These are phyloP conservation scores for Pichia membranifaciens DNA, from an alignment of 805 yeast species.

Conservation along the genomic window DNA sequence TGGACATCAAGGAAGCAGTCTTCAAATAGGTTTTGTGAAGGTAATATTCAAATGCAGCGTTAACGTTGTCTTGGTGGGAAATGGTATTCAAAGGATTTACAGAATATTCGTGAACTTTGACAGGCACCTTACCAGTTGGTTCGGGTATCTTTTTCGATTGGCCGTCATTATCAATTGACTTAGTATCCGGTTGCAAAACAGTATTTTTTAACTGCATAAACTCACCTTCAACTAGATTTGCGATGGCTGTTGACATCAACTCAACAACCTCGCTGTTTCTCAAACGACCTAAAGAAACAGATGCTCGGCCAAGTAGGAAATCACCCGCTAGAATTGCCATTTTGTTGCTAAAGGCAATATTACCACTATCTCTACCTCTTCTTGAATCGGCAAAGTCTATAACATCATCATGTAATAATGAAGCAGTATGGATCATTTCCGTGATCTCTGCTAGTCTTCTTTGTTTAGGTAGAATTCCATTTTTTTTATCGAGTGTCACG, in stretches of 20 bases:
- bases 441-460: slow-evolving; percentile 94
- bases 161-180: slow-evolving; percentile 40
- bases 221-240: slow-evolving; percentile 96
- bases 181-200: slow-evolving; percentile 50
- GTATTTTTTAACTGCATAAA: slow-evolving; percentile 98
- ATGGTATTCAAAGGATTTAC: slow-evolving; percentile 29
- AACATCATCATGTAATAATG: slow-evolving; percentile 92
- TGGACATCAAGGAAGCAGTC: slow-evolving; percentile 91
- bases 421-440: slow-evolving; percentile 97
- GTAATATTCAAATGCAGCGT: slow-evolving; percentile 92
- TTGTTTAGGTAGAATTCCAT: slow-evolving; percentile 90
- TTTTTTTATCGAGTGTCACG: slow-evolving; percentile 42
- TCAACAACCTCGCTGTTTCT: slow-evolving; percentile 98
- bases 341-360: slow-evolving; percentile 89
- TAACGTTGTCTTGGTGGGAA: slow-evolving; percentile 61
- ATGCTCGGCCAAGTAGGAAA: slow-evolving; percentile 89
- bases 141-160: slow-evolving; percentile 42
- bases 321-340: slow-evolving; percentile 98
- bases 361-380: slow-evolving; percentile 87
- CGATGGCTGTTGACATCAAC: slow-evolving; percentile 90
- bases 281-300: slow-evolving; percentile 88
- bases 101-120: slow-evolving; percentile 52
- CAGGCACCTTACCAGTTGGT: slow-evolving; percentile 60
- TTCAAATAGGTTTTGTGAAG: slow-evolving; percentile 92
- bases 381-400: slow-evolving; percentile 86